Conservation (phyloP, 768 basidiomycete genomes). For the Trametes elegans region DNA sequence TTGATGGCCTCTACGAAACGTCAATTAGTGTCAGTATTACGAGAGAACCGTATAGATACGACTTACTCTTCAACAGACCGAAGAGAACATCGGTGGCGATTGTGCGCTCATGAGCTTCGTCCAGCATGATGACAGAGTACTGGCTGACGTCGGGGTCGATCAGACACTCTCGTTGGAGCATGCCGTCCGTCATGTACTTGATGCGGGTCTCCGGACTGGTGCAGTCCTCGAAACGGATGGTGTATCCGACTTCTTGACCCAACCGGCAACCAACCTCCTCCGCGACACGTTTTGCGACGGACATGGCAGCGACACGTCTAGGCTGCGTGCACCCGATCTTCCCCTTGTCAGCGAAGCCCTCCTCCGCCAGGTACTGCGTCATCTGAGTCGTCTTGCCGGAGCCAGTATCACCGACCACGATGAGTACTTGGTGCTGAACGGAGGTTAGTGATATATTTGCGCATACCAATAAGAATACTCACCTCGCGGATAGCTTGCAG, state of each 20-base stretch:
- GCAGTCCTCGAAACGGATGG: constrained; percentile 99
- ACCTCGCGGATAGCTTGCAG: constrained; percentile 90
- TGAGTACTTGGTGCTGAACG: constrained; percentile 88
- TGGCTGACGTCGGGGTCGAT: constrained; percentile 92
- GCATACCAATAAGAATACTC: constrained; percentile 28
- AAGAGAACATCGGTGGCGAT: constrained; percentile 99
- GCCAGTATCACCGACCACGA: constrained; percentile 98
- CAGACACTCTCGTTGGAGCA: constrained; percentile 95
- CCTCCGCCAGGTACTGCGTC: constrained; percentile 96
- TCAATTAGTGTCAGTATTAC: not conserved
- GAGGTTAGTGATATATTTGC: constrained; percentile 10
- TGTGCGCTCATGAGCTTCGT: constrained; percentile 98
- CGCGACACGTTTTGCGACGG: constrained; percentile 96
- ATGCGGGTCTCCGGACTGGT: constrained; percentile 98
- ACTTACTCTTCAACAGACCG: constrained; percentile 87
- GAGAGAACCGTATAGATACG: constrained; percentile 10
- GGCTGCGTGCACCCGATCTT: constrained; percentile 98
- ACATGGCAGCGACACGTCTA: constrained; percentile 98
- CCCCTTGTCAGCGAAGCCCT: constrained; percentile 86
- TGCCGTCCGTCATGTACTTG: constrained; percentile 99
- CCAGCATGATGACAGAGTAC: constrained; percentile 96
- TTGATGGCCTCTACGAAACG: constrained; percentile 84
- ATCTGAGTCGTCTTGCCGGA: constrained; percentile 99
- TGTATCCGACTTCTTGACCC: constrained; percentile 97
- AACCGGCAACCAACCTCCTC: constrained; percentile 98